Percentiles rank a stretch among this genome's conserved stretches.
These are phyloP conservation scores for Acorus gramineus DNA, from an alignment of 106 monocot genomes.

Conservation along the genomic window DNA sequence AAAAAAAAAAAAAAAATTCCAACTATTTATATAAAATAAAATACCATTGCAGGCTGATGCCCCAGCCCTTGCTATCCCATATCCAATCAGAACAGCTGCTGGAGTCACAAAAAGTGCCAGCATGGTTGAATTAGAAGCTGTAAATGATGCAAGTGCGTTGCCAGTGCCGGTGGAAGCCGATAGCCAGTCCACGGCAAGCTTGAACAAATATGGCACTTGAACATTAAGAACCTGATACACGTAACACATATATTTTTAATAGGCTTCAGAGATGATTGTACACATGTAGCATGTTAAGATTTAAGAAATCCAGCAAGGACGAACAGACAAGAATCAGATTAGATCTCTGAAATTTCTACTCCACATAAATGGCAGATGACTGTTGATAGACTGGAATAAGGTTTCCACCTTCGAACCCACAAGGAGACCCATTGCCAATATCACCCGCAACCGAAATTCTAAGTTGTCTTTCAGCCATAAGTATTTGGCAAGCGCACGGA, in stretches of 20 bases:
- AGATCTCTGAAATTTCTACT: not conserved
- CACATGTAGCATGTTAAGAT: not conserved
- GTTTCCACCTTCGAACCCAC: slow-evolving; percentile 76
- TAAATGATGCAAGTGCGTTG: slow-evolving; percentile 54
- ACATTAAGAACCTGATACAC: slow-evolving; percentile 86
- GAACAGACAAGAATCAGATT: not conserved
- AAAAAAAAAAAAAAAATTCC: not conserved
- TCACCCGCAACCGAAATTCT: slow-evolving; percentile 68
- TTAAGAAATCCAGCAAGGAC: not conserved
- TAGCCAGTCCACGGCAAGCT: slow-evolving; percentile 99
- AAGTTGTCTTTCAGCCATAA: slow-evolving; percentile 72
- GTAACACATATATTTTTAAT: slow-evolving; percentile 13
- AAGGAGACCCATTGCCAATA: slow-evolving; percentile 66
- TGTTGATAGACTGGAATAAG: not conserved
- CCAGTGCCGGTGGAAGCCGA: slow-evolving; percentile 47
- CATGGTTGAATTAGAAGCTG: slow-evolving; percentile 61
- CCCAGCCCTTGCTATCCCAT: slow-evolving; percentile 88
- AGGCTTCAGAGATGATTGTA: not conserved
- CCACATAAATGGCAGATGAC: not conserved
- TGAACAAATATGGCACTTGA: slow-evolving; percentile 97
- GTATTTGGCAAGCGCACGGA: slow-evolving; percentile 60
- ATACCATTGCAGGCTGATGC: slow-evolving; percentile 95
- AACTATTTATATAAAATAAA: not conserved
- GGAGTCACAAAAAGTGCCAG: slow-evolving; percentile 89
- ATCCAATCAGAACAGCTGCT: slow-evolving; percentile 86